Conservation (phyloP, 768 basidiomycete genomes). For the Mycena rosella region DNA sequence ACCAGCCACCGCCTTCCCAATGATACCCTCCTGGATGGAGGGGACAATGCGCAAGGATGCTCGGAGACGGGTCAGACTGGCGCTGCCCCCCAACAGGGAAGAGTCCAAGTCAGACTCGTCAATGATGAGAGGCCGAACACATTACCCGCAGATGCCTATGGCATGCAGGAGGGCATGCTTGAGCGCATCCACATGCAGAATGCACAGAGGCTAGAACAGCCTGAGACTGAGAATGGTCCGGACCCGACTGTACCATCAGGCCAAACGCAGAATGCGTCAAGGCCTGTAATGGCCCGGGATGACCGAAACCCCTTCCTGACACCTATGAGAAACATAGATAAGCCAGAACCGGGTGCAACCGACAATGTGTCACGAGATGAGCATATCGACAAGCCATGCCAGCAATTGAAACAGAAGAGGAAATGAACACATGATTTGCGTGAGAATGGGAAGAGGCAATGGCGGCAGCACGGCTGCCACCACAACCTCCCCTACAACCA, state of each 20-base stretch:
- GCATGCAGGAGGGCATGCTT: neutral
- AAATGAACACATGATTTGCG: neutral
- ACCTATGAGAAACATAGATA: neutral
- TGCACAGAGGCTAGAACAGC: too few species aligned
- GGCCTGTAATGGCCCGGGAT: too few species aligned
- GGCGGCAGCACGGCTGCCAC: neutral
- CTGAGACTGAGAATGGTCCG: slow-evolving; percentile 1
- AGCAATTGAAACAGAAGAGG: neutral
- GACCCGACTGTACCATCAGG: too few species aligned
- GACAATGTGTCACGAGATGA: too few species aligned
- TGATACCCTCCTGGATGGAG: slow-evolving; percentile 1
- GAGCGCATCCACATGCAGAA: neutral
- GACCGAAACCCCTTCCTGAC: neutral
- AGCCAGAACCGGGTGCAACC: too few species aligned
- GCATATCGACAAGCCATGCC: too few species aligned
- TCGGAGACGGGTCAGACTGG: slow-evolving; percentile 6
- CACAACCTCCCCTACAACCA: neutral
- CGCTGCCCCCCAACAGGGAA: neutral
- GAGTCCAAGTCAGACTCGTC: neutral
- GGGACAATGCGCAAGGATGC: neutral
- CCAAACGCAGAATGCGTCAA: too few species aligned
- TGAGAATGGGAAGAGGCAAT: neutral
- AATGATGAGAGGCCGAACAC: neutral
- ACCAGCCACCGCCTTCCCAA: neutral
- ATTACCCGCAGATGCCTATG: too few species aligned